Percentiles rank a stretch among this genome's conserved stretches.
These are phyloP conservation scores for Musa itinerans DNA, from an alignment of 176 grass and related monocot species.

Conservation along the genomic window DNA sequence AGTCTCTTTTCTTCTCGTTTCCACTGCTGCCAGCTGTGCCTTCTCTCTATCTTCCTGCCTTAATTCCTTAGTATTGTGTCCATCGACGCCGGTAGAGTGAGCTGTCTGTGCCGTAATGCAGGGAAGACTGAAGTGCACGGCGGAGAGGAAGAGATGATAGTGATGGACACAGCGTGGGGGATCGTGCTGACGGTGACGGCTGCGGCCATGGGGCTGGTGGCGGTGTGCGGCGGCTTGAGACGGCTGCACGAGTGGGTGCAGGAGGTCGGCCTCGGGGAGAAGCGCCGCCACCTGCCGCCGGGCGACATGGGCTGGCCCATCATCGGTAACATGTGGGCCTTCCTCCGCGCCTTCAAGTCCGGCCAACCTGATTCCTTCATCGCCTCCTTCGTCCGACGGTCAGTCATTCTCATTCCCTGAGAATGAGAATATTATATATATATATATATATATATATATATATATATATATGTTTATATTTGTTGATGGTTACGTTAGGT, in stretches of 20 bases:
- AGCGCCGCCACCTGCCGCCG: slow-evolving; percentile 45
- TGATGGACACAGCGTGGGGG: background rate
- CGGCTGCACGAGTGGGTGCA: slow-evolving; percentile 40
- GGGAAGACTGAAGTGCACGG: no score
- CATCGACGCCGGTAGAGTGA: no score
- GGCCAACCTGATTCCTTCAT: slow-evolving; percentile 71
- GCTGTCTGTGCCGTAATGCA: no score
- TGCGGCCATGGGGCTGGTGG: background rate
- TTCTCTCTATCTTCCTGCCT: no score
- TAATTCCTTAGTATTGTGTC: no score
- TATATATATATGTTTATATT: no score
- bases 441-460: no score
- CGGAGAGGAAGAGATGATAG: background rate
- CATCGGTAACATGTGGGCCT: slow-evolving; percentile 72
- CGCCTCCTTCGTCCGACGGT: slow-evolving; percentile 54
- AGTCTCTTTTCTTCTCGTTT: no score
- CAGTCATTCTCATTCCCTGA: background rate
- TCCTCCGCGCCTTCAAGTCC: slow-evolving; percentile 77
- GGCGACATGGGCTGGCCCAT: slow-evolving; percentile 81
- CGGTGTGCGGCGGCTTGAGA: slow-evolving; percentile 1
- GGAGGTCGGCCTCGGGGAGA: slow-evolving; percentile 26
- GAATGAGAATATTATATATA: background rate
- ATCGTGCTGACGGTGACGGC: background rate
- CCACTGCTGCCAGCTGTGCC: no score
- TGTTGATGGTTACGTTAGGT: no score